These are phyloP conservation scores for Trichoderma koningiopsis DNA, from an alignment of 2,329 filamentous ascomycete genomes.

Conservation along the genomic window DNA sequence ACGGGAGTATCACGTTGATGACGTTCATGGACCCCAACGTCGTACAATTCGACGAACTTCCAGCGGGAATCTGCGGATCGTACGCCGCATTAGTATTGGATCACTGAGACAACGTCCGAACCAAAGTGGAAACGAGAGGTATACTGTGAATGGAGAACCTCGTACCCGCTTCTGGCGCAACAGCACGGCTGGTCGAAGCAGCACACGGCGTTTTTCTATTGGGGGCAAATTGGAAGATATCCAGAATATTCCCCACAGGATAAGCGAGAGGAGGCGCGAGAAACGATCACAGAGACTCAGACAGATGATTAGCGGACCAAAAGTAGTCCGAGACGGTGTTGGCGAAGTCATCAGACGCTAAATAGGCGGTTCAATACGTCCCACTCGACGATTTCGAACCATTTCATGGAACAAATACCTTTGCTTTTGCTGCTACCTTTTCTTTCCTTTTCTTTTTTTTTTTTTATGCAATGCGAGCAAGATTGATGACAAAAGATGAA, in stretches of 20 bases:
- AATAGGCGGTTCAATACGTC: constrained; percentile 25
- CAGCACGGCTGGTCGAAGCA: constrained; percentile 34
- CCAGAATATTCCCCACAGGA: constrained; percentile 54
- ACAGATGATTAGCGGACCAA: constrained; percentile 61
- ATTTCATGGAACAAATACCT: not conserved
- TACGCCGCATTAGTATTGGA: constrained; percentile 54
- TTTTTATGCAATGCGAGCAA: constrained; percentile 4
- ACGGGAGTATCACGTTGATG: constrained; percentile 40
- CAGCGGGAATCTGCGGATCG: constrained; percentile 62
- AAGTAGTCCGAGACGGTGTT: constrained; percentile 60
- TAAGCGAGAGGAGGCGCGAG: constrained; percentile 62
- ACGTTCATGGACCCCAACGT: constrained; percentile 49
- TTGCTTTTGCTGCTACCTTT: not conserved
- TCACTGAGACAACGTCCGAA: constrained; percentile 39
- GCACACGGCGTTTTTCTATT: constrained; percentile 42
- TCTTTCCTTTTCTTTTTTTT: not conserved
- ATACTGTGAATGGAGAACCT: constrained; percentile 33
- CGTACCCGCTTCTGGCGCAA: constrained; percentile 39
- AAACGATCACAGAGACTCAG: constrained; percentile 61
- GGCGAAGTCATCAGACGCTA: constrained; percentile 55
- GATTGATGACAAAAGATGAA: not conserved
- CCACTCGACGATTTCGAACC: constrained; percentile 4
- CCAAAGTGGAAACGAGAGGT: constrained; percentile 41
- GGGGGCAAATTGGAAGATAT: constrained; percentile 55
- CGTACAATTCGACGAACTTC: constrained; percentile 61